A percentile compares a stretch with the other conserved stretches of the same genome.
Evolutionary conservation across 306 rosid genomes (phyloP).

Genomic region (Quercus cerris): DNA sequence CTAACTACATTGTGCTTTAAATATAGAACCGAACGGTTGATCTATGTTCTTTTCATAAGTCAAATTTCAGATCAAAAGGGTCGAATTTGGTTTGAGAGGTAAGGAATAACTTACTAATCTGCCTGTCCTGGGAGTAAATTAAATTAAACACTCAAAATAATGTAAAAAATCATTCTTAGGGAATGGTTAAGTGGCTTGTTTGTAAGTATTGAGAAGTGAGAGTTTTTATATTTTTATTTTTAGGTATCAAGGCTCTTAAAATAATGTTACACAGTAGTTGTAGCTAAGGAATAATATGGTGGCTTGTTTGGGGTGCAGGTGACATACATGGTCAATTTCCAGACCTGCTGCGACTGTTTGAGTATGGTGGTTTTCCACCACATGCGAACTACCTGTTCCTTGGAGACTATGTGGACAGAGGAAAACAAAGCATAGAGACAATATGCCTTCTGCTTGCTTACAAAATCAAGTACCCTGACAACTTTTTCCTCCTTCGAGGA

Average conservation of each 20-base stretch:
- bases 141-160: too few species aligned
- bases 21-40: background rate
- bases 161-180: too few species aligned
- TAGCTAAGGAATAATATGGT: background rate
- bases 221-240: too few species aligned
- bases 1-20: too few species aligned
- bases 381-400: slow-evolving; percentile 75
- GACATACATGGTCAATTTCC: slow-evolving; percentile 95
- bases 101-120: background rate
- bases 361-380: slow-evolving; percentile 86
- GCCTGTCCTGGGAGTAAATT: background rate
- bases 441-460: slow-evolving; percentile 71
- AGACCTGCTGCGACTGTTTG: slow-evolving; percentile 73
- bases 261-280: too few species aligned
- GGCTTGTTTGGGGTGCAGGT: slow-evolving; percentile 30
- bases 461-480: slow-evolving; percentile 76
- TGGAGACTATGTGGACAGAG: slow-evolving; percentile 95
- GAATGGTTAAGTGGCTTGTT: too few species aligned
- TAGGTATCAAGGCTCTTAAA: too few species aligned
- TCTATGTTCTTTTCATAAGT: background rate
- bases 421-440: slow-evolving; percentile 87
- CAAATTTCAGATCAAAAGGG: background rate
- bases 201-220: too few species aligned
- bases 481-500: slow-evolving; percentile 80
- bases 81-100: background rate